phyloP scores from a whole-genome alignment of 176 grass and related monocot species.

The Zea luxurians region DNA sequence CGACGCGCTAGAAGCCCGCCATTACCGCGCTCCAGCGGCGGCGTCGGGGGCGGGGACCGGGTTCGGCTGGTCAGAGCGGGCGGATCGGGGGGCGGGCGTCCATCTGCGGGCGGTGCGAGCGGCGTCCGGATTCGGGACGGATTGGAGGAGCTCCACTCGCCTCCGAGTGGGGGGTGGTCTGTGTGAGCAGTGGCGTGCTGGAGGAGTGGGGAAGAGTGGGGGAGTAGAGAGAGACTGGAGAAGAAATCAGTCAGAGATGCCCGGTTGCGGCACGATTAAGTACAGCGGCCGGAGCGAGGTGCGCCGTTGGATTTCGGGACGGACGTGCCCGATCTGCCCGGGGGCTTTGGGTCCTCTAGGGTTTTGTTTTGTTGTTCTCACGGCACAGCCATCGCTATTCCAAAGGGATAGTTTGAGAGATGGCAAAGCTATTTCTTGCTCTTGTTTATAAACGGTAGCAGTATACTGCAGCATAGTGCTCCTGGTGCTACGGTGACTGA shows the following conservation, averaged over 20 bases:
- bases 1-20: constrained; percentile 27
- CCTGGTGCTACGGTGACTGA: no score
- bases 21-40: constrained; percentile 27
- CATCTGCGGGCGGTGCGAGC: not conserved
- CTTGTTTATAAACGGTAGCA: not conserved
- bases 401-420: not conserved
- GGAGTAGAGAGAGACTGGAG: constrained; percentile 23
- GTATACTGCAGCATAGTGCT: no score
- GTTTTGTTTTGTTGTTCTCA: constrained; percentile 44
- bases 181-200: constrained; percentile 23
- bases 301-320: constrained; percentile 23
- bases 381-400: not conserved
- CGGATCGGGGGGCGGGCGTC: constrained; percentile 24
- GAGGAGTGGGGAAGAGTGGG: constrained; percentile 30
- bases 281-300: constrained; percentile 39
- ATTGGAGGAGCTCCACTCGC: constrained; percentile 19
- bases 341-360: constrained; percentile 80
- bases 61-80: not conserved
- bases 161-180: not conserved
- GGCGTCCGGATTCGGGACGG: constrained; percentile 24
- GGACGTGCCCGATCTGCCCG: not conserved
- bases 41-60: not conserved
- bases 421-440: not conserved
- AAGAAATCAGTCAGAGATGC: constrained; percentile 15
- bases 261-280: constrained; percentile 50